Base-by-base conservation (phyloP, 805 yeast genomes). In the Saccharomyces mikatae region DNA sequence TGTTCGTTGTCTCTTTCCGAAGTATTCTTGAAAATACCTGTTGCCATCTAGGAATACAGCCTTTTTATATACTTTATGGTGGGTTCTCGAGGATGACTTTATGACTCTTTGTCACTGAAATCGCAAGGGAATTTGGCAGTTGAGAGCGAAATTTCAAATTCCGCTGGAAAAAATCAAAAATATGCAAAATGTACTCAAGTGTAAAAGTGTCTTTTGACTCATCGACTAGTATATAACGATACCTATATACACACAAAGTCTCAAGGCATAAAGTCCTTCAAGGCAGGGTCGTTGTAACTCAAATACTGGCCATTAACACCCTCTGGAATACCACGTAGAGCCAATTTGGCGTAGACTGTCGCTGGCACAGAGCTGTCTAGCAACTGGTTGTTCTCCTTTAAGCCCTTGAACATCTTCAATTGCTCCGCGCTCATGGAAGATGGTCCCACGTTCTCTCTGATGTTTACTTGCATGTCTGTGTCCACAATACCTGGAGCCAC, bases 401-500 rank as follows among this genome's bases (percentile, higher is more conserved):
- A 72, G 32, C 83, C 84, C 5, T 76, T 72, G 70, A 92, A 92
- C 57, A 84, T 75, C 51, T 81, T 71, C 58, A 81, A 76, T 3
- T 82, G 79, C 21, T 78, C 82, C 0, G 75, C 71, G 0, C 77
- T 74, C 97, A 91, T 91, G 28, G 74, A 73, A 3, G 62, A 58
- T 1, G 83, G 82, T 58, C 80, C 75, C 56, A 71, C 81, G 47
- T 70, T 76, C 17, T 81, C 85, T 62, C 98, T 81, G 54, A 92
- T 90, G 53, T 82, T 84, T 6, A 60, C 67, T 72, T 94, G 98
- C 98, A 94, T 92, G 22, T 74, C 75, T 0, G 99, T 92, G 66
- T 89, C 89, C 1, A 94, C 97, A 1, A 89, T 96, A 3, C 99
- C 98, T 0, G 98, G 98, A 0, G 96, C 97, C 26, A 94, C 77